Evolutionary conservation across 306 rosid species (phyloP).

Genomic region (Fragaria iinumae): DNA sequence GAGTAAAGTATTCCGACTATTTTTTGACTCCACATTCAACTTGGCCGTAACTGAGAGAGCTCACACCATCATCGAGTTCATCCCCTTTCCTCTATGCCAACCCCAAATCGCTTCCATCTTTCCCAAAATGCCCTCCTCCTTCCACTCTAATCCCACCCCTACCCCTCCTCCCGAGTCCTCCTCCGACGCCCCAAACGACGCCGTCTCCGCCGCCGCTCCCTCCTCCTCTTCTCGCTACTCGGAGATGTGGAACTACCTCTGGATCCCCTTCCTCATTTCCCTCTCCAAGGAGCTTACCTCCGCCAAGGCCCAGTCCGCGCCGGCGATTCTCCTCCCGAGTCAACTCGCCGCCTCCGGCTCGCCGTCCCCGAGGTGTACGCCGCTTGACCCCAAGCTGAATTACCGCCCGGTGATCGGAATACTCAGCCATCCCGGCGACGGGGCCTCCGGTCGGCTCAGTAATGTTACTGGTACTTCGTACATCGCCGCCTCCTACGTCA

Average conservation of each 20-base stretch:
- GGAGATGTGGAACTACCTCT: conserved; percentile 39
- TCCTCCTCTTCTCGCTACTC: neutral
- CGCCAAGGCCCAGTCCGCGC: conserved; percentile 25
- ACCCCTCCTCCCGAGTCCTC: conserved; percentile 7
- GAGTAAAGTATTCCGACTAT: no score
- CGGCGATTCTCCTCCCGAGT: conserved; percentile 44
- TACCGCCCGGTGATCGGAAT: conserved; percentile 83
- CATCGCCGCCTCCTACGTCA: conserved; percentile 87
- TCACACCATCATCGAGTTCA: no score
- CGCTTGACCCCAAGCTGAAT: conserved; percentile 45
- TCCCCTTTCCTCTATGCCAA: conserved; percentile 8
- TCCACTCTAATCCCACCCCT: conserved; percentile 21
- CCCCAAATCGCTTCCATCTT: neutral
- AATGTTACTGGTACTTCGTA: conserved; percentile 59
- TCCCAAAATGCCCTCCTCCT: conserved; percentile 24
- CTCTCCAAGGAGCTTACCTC: conserved; percentile 27
- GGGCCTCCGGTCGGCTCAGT: conserved; percentile 66
- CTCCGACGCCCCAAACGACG: neutral
- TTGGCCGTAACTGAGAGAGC: no score
- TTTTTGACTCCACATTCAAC: no score
- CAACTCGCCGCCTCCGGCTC: conserved; percentile 38
- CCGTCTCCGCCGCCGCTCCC: neutral
- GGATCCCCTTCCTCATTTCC: conserved; percentile 38
- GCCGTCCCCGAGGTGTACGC: conserved; percentile 34
- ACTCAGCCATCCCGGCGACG: conserved; percentile 80